These are phyloP conservation scores for Penicillium sp. DNA, from an alignment of 2,329 filamentous ascomycete species.

Conservation along the genomic window DNA sequence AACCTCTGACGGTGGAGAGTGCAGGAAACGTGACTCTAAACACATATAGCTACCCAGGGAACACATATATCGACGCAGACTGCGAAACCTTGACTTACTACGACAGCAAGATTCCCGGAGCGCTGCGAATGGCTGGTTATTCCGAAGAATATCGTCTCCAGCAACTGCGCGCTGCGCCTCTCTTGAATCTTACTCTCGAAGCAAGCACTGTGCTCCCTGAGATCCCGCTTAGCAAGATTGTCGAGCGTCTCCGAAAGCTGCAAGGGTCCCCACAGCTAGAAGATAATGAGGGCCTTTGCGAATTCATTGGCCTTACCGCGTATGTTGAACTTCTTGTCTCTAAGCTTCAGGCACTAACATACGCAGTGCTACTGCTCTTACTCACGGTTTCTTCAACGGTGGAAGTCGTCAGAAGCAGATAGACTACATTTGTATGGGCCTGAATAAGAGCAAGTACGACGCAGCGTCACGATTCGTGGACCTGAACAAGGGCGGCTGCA, in stretches of 20 bases:
- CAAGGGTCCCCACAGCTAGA: neutral
- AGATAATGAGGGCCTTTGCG: neutral
- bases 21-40: neutral
- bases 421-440: neutral
- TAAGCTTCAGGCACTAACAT: neutral
- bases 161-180: neutral
- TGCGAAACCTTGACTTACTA: neutral
- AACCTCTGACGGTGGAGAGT: neutral
- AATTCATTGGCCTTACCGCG: neutral
- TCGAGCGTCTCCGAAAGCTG: neutral
- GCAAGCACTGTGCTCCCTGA: neutral
- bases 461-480: neutral
- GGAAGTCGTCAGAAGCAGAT: neutral
- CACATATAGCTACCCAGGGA: neutral
- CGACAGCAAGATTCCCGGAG: neutral
- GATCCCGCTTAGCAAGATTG: neutral
- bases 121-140: neutral
- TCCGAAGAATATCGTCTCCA: neutral
- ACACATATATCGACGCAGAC: neutral
- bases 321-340: neutral
- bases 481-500: neutral
- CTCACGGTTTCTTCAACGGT: neutral
- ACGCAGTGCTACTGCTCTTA: neutral
- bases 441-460: neutral
- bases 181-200: neutral